Percentiles rank a stretch among this genome's conserved stretches.
Evolutionary conservation across 2,329 filamentous ascomycete genomes (phyloP).

Genomic region (Aspergillus novofumigatus): DNA sequence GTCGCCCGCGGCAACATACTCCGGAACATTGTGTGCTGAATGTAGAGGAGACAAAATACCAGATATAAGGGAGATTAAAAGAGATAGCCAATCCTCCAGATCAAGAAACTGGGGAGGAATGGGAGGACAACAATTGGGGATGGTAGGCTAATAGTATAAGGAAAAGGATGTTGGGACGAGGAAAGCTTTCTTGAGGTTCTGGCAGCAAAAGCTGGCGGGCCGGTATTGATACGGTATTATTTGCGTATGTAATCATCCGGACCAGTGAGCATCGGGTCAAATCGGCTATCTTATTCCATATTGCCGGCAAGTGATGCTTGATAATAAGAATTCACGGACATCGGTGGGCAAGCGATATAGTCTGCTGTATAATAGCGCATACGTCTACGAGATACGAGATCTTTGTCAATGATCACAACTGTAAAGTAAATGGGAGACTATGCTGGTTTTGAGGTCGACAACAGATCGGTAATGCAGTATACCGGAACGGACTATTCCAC

Average conservation of each 20-base stretch:
- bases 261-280: slow-evolving; percentile 12
- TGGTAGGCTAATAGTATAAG: slow-evolving; percentile 10
- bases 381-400: background rate
- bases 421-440: background rate
- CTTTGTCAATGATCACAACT: background rate
- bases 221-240: slow-evolving; percentile 19
- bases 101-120: slow-evolving; percentile 18
- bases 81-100: slow-evolving; percentile 28
- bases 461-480: background rate
- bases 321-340: background rate
- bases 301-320: slow-evolving; percentile 4
- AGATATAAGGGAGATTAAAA: slow-evolving; percentile 23
- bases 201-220: slow-evolving; percentile 20
- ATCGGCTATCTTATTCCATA: slow-evolving; percentile 13
- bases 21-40: slow-evolving; percentile 47
- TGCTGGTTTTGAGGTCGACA: background rate
- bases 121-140: slow-evolving; percentile 18
- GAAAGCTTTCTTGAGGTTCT: slow-evolving; percentile 19
- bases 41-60: slow-evolving; percentile 16
- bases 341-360: background rate
- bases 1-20: slow-evolving; percentile 48
- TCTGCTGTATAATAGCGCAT: background rate
- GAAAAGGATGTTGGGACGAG: slow-evolving; percentile 23
- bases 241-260: slow-evolving; percentile 17
- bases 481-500: background rate